These are phyloP conservation scores for Euphorbia peplus DNA, from an alignment of 345 rosid species.

Conservation along the genomic window DNA sequence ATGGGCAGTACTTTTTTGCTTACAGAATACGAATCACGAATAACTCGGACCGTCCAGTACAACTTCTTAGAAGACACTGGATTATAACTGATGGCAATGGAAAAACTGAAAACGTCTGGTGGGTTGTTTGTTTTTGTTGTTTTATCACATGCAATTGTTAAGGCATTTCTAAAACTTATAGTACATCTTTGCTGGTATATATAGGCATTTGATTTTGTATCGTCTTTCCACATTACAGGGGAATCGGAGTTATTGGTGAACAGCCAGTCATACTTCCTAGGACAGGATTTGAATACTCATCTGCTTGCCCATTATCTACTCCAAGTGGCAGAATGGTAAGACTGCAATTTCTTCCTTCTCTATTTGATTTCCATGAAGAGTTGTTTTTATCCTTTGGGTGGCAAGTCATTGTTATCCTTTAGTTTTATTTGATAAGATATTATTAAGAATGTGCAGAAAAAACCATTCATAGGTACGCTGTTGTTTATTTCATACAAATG, in stretches of 20 bases:
- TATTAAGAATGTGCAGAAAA: neutral
- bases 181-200: neutral
- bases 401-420: neutral
- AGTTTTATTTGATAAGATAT: neutral
- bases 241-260: conserved; percentile 71
- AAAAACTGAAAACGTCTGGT: conserved; percentile 67
- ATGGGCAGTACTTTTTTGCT: conserved; percentile 65
- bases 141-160: conserved; percentile 1
- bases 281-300: conserved; percentile 70
- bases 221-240: conserved; percentile 39
- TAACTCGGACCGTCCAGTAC: conserved; percentile 65
- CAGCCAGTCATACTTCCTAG: conserved; percentile 72
- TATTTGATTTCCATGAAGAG: neutral
- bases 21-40: conserved; percentile 68
- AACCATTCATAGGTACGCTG: neutral
- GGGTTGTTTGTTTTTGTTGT: conserved; percentile 19
- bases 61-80: conserved; percentile 78
- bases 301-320: conserved; percentile 70
- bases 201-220: neutral
- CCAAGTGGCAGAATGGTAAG: conserved; percentile 70
- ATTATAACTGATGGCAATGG: conserved; percentile 64
- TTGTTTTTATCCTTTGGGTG: too few species aligned
- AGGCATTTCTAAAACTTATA: neutral
- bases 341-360: neutral
- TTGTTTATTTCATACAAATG: conserved; percentile 10